Evolutionary conservation across 129 eudicot genomes (phyloP), one percentile per base, ranked within the genome.

Genomic region (Flaveria bidentis): DNA sequence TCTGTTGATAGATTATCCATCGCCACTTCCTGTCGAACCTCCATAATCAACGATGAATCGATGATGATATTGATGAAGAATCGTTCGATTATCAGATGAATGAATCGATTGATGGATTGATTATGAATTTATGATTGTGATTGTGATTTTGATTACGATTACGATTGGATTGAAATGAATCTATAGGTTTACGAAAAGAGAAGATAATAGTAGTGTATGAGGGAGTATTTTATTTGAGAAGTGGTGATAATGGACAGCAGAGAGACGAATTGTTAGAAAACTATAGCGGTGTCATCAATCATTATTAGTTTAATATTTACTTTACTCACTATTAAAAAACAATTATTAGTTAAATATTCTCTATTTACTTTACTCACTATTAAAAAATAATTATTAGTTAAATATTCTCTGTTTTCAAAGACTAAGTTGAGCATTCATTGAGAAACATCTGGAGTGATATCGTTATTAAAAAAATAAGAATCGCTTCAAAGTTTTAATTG

Each of bases 21-120:
- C 16, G 71, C 23, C 2, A 70, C 36, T 33, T 85, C 92, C 18
- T 77, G 82, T 12, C 92, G 84, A 61, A 87, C 84, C 78, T 87
- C 92, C 89, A 87, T 87, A 2, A 73, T 13, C 72, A 4, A 71
- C 9, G 51, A 9, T 16, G 17, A 51, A 2, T 65, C 9, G 51
- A 9, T 16, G 17, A 51, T 2, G 63, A 73, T 55, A 17, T 65
- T 23, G 8, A 57, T 36, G 45, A 23, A 4, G 33, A 39, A 51
- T 52, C 16, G 45, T 28, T 36, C 36, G 36, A 30, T 66, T 53
- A 23, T 42, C 25, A 4, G 69, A 64, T 22, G 57, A 36, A 78
- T 69, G 50, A 51, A 66, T 17, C 12, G 74, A 57, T 47, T 78
- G 71, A 74, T 73, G 22, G 62, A 57, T 58, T 50, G 76, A 73